Percentiles rank a stretch among this genome's conserved stretches.
Conservation (phyloP, 1,284 basidiomycete species). For the Peniophora sp. region DNA sequence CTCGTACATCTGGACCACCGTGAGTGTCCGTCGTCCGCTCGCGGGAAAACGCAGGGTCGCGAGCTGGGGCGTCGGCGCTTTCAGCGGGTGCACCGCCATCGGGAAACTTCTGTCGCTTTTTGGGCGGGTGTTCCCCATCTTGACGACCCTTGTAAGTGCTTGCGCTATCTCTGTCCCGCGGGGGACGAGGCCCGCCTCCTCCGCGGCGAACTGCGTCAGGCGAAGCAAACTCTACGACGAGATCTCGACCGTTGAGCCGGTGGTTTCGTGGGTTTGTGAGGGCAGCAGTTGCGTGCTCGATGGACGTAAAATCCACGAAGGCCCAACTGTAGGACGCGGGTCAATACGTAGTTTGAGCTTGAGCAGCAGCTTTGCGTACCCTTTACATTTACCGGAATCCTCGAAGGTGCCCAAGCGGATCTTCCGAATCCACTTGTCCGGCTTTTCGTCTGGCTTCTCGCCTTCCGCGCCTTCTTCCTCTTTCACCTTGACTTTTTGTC, state of each 20-base stretch:
- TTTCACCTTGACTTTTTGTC: constrained; percentile 22
- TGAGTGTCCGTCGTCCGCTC: constrained; percentile 3
- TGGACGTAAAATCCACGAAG: constrained; percentile 86
- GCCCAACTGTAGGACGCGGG: constrained; percentile 60
- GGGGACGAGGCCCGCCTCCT: constrained; percentile 32
- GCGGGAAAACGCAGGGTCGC: background rate
- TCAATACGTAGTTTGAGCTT: background rate
- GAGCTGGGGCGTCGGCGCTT: background rate
- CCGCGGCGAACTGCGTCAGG: constrained; percentile 77
- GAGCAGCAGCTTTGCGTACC: constrained; percentile 40
- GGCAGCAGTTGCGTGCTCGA: constrained; percentile 74
- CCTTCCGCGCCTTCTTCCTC: constrained; percentile 21
- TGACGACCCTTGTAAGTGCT: background rate
- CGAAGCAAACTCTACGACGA: constrained; percentile 86
- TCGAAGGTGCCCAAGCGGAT: constrained; percentile 94
- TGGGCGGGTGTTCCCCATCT: constrained; percentile 11
- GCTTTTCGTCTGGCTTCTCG: constrained; percentile 23
- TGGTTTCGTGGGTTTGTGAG: constrained; percentile 84
- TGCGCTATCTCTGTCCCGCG: constrained; percentile 12
- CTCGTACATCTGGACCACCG: background rate
- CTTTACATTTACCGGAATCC: constrained; percentile 92
- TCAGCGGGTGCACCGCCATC: background rate
- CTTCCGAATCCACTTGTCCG: constrained; percentile 68
- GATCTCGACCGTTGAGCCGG: constrained; percentile 73
- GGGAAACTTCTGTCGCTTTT: background rate